Evolutionary conservation across 352 stramenopile genomes (phyloP), one percentile per base, ranked within the genome.

Genomic region (Salisapilia sapeloensis): DNA sequence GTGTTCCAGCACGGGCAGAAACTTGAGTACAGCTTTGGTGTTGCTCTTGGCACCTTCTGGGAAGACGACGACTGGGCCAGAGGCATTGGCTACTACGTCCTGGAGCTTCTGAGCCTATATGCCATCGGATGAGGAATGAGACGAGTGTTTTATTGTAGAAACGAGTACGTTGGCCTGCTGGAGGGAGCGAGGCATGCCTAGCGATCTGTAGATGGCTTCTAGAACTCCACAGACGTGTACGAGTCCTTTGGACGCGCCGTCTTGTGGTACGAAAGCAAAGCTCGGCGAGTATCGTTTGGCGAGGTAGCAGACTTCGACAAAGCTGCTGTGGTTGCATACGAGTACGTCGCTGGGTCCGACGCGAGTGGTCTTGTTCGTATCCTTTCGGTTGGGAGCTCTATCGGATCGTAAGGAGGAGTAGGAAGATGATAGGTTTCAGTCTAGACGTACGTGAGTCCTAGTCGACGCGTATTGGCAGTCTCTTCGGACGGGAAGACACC

Each of bases 261-360:
- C 63, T 24, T 70, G 49, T 2, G 41, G 61, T 12, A 57, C 60
- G 28, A 83, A 80, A 24, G 76, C 63, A 45, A 90, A 90, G 20
- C 65, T 48, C 0, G 74, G 74, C 34, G 74, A 90, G 44, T 79
- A 90, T 23, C 74, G 70, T 26, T 56, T 60, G 17, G 64, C 54
- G 20, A 90, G 46, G 50, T 83, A 85, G 29, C 85, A 29, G 9
- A 90, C 41, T 52, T 90, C 74, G 16, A 86, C 24, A 29, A 86
- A 81, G 38, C 53, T 82, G 44, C 67, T 82, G 53, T 79, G 60
- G 50, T 90, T 90, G 56, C 61, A 79, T 34, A 90, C 59, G 22
- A 90, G 46, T 26, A 90, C 47, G 24, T 86, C 67, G 13, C 60
- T 53, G 0, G 56, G 38, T 11, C 35, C 53, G 13, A 85, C 54